Base-by-base conservation (phyloP, 2,329 filamentous ascomycete species). In the Arthrinium phaeospermum region DNA sequence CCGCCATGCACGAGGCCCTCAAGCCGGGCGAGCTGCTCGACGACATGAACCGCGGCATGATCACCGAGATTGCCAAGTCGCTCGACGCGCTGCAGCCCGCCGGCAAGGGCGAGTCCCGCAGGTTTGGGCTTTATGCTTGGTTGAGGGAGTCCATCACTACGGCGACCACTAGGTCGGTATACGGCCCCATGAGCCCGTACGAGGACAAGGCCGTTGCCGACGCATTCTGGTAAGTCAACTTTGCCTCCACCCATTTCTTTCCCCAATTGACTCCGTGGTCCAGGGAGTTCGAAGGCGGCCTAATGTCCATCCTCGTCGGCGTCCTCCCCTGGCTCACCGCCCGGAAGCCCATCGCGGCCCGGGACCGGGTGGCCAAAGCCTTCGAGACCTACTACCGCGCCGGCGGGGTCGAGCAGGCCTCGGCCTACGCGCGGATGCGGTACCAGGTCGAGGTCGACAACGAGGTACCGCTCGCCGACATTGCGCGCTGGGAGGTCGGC, bases 21-120 rank as follows among this genome's bases (percentile, higher is more conserved):
- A 45, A 16, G 44, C 44, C 44, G 44, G 44, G 44, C 13, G 12
- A n/a, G 0, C 8, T 61, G 53, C 71, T 76, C 16, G 75, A 75
- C 64, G 73, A 75, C 16, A 71, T 74, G 67, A 75, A 74, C 24
- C 67, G 75, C 14, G 47, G 72, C 41, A 75, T 74, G 76, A 75
- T 61, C 49, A 69, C 49, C 47, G 49, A 69, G 22, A 73, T 47
- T 12, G 61, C 74, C 27, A 37, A 64, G 44, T 72, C 74, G 41
- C 69, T 76, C 2, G 67, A 75, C 13, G 41, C 67, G 3, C 53
- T 75, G 19, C 30, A 73, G 45, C 27, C 67, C 10, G 73, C 68
- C 27, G 69, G 72, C 14, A 45, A 71, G 61, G 69, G 67, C 37
- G 44, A 45, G 44, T 45, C 44, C 6, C 49, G 67, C 6, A 71